Percentiles rank a stretch among this genome's conserved stretches.
Conservation (phyloP, 1,284 basidiomycete genomes). For the Papiliotrema flavescens region DNA sequence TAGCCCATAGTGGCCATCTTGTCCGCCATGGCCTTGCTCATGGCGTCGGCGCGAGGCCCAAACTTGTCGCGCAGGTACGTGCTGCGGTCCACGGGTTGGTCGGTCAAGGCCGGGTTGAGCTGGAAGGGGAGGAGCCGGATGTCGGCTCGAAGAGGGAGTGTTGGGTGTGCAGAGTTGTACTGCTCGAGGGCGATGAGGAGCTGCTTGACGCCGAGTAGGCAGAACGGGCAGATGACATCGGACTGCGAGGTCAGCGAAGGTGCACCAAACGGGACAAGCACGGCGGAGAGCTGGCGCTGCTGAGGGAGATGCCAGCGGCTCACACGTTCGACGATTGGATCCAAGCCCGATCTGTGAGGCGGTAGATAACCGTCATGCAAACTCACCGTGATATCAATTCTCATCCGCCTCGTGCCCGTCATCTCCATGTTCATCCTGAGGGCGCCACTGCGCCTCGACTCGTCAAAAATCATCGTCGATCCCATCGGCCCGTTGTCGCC, state of each 20-base stretch:
- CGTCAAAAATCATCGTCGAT: too few relatives aligned
- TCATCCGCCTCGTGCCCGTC: conserved; percentile 4
- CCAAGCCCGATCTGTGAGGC: too few relatives aligned
- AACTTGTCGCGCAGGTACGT: conserved; percentile 40
- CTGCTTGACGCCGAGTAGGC: conserved; percentile 39
- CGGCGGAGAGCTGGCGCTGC: not conserved
- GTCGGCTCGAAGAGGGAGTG: conserved; percentile 19
- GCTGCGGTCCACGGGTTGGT: conserved; percentile 28
- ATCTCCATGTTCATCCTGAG: too few relatives aligned
- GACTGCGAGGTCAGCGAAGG: conserved; percentile 19
- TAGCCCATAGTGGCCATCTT: conserved; percentile 45
- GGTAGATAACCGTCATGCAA: too few relatives aligned
- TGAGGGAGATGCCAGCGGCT: not conserved
- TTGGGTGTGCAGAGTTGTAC: conserved; percentile 20
- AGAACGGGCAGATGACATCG: conserved; percentile 42
- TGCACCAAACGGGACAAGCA: not conserved
- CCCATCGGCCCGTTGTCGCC: too few relatives aligned
- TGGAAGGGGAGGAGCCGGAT: conserved; percentile 46
- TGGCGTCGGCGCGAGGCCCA: conserved; percentile 33
- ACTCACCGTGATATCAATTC: conserved; percentile 35
- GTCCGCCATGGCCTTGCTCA: conserved; percentile 31
- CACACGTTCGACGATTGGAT: too few relatives aligned
- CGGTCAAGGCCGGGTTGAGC: conserved; percentile 36
- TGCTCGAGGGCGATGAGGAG: conserved; percentile 26
- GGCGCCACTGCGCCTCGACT: too few relatives aligned